Conservation (phyloP, 164 flowering plant genomes). For the Echeveria elegans region DNA sequence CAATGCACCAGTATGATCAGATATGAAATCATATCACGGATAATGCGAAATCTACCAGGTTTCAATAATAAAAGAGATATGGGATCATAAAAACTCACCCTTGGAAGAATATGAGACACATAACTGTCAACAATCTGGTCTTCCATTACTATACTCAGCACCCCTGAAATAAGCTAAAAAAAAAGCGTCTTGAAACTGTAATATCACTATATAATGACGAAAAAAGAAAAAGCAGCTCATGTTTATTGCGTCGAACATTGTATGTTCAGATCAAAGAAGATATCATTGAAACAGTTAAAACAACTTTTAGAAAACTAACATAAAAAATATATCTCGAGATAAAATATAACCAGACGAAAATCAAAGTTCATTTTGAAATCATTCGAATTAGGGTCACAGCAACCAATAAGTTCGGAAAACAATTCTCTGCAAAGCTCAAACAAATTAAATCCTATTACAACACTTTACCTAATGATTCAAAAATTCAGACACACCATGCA, state of each 20-base stretch:
- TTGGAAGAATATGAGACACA: constrained; percentile 14
- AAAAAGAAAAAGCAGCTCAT: neutral
- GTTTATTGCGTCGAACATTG: neutral
- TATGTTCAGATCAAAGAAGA: neutral
- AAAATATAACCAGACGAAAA: too few relatives aligned
- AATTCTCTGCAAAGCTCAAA: neutral
- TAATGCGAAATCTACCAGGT: neutral
- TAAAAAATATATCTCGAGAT: neutral
- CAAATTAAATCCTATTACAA: too few relatives aligned
- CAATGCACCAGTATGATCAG: neutral
- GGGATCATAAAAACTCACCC: constrained; percentile 21
- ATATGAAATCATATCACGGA: neutral
- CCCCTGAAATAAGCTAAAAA: constrained; percentile 15
- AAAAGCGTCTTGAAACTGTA: neutral
- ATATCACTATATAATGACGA: neutral
- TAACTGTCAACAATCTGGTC: constrained; percentile 14
- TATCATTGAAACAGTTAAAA: neutral
- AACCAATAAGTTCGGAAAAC: neutral
- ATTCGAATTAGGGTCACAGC: neutral
- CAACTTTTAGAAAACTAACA: too few relatives aligned
- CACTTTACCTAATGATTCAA: neutral
- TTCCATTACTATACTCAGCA: constrained; percentile 23
- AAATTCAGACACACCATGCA: neutral
- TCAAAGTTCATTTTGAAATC: too few relatives aligned
- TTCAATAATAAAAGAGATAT: neutral